Base-by-base conservation (phyloP, 495 filamentous ascomycete genomes). In the Parathielavia appendiculata region DNA sequence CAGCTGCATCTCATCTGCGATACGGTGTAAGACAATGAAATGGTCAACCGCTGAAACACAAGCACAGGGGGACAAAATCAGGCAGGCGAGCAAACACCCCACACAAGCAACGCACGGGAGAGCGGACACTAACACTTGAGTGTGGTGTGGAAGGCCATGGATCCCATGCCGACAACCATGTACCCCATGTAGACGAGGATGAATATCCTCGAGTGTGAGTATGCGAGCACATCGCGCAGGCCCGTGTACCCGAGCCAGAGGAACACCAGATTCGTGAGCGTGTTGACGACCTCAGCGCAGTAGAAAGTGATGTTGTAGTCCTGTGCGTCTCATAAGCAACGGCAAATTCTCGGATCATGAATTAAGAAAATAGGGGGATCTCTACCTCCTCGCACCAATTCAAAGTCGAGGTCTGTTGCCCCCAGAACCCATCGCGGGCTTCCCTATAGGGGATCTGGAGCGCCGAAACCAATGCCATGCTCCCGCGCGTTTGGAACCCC, bases 321-420 rank as follows among this genome's bases (percentile, higher is more conserved):
- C 75, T 79, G 39, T 34, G 19, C 2, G 4, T 23, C 12, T 22
- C 12, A 41, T 49, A 13, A 32, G 38, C 35, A n/a, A n/a, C 12
- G 8, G 7, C 32, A 19, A 36, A 22, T 4, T 17, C 7, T 16
- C 6, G 11, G 14, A 1, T 10, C 16, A 16, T 8, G 2, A 36
- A 19, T 4, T 11, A 40, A 40, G 38, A 40, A 40, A 4, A 40
- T 40, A 4, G 38, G 14, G 9, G n/a, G n/a, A n/a, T 6, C 26
- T 73, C 57, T 72, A 90, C 89, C 82, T 95, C 91, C 81, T 95
- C 91, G 68, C 91, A 95, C 86, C 90, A 96, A 64, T 96, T 93
- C 57, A 96, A 66, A 0, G 91, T 96, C 19, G 90, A 92, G 0
- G 90, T 96, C 43, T 93, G 87, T 38, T 90, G 86, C 13, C 79